Conservation (phyloP, 306 rosid species). For the Leucaena leucocephala region DNA sequence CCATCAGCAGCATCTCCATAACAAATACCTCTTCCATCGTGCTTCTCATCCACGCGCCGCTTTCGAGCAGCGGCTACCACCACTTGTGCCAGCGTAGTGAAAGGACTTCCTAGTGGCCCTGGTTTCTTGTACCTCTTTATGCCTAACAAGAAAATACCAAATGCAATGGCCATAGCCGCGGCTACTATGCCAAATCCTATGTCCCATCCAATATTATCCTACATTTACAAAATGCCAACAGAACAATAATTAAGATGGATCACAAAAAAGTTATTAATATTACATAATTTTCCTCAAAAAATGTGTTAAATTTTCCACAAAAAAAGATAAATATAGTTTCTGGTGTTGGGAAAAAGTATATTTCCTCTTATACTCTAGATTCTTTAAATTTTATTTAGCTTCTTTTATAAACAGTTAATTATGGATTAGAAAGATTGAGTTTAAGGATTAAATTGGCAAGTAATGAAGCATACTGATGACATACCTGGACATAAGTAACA, state of each 20-base stretch:
- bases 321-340: no score
- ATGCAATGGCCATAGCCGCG: not conserved
- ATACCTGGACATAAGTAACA: constrained; percentile 66
- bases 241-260: no score
- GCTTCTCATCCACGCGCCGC: not conserved
- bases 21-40: not conserved
- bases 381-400: no score
- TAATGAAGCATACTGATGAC: not conserved
- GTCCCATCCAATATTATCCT: not conserved
- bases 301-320: no score
- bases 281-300: no score
- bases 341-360: no score
- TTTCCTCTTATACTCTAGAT: no score
- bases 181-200: not conserved
- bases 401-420: no score
- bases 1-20: not conserved
- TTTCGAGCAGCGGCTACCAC: not conserved
- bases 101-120: not conserved
- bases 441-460: no score
- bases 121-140: not conserved
- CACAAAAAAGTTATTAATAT: no score
- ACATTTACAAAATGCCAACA: not conserved
- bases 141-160: not conserved
- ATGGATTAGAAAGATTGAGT: no score
- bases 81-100: not conserved